Percentiles rank a stretch among this genome's conserved stretches.
phyloP scores from a whole-genome alignment of 768 basidiomycete species.

The Boletus rufocinnamomeus region DNA sequence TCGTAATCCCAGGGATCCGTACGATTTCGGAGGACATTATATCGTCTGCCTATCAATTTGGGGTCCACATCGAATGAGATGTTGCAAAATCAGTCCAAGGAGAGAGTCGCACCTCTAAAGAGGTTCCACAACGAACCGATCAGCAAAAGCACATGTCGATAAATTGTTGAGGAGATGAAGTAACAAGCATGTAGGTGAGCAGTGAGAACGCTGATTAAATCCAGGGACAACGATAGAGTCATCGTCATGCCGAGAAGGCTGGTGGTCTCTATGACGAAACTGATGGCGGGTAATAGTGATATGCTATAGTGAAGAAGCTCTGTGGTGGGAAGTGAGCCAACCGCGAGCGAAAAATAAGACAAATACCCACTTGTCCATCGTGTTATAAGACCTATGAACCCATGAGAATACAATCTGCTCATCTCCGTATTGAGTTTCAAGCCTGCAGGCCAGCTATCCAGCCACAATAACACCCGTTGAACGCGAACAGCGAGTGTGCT shows the following conservation, averaged over 20 bases:
- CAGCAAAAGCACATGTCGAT: slow-evolving; percentile 56
- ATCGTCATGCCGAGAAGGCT: slow-evolving; percentile 59
- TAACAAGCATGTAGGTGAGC: slow-evolving; percentile 75
- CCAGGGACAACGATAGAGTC: slow-evolving; percentile 63
- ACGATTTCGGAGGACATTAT: slow-evolving; percentile 84
- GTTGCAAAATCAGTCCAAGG: neutral
- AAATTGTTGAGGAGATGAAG: slow-evolving; percentile 59
- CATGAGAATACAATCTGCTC: slow-evolving; percentile 79
- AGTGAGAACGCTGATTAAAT: slow-evolving; percentile 66
- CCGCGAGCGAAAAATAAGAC: neutral
- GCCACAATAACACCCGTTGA: slow-evolving; percentile 66
- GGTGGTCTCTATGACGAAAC: slow-evolving; percentile 38
- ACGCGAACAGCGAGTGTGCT: slow-evolving; percentile 37
- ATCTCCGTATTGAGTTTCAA: slow-evolving; percentile 95
- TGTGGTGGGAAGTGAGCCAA: slow-evolving; percentile 10
- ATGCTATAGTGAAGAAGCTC: slow-evolving; percentile 26
- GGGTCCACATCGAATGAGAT: neutral
- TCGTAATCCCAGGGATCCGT: slow-evolving; percentile 91
- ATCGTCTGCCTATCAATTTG: slow-evolving; percentile 69
- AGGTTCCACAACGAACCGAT: slow-evolving; percentile 81
- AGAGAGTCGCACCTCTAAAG: slow-evolving; percentile 67
- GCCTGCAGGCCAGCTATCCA: slow-evolving; percentile 95
- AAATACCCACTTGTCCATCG: slow-evolving; percentile 69
- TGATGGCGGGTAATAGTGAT: slow-evolving; percentile 26
- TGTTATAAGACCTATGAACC: slow-evolving; percentile 63